Conservation (phyloP, 1,139 yeast species). For the Yamadazyma spencermartinsiae region DNA sequence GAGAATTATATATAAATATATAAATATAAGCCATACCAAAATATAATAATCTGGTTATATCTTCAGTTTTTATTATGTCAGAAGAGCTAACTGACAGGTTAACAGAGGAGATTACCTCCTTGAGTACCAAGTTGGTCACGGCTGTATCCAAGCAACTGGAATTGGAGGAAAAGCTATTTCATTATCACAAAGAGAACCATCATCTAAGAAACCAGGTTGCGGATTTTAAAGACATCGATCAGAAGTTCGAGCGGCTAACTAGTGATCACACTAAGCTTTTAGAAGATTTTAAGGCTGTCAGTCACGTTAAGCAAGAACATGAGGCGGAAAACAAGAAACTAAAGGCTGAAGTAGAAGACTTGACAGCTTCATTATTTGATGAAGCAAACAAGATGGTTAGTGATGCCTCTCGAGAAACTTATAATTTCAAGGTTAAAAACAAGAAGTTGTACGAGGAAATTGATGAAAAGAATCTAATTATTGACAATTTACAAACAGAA, state of each 20-base stretch:
- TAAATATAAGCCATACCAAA: no score
- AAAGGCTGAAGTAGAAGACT: conserved; percentile 72
- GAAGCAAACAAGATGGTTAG: conserved; percentile 83
- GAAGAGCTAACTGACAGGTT: conserved; percentile 31
- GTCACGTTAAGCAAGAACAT: conserved; percentile 44
- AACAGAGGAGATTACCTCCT: conserved; percentile 54
- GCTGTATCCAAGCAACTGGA: conserved; percentile 60
- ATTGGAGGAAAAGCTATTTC: conserved; percentile 44
- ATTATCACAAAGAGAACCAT: conserved; percentile 33
- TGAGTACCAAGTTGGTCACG: conserved; percentile 61
- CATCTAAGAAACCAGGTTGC: conserved; percentile 23
- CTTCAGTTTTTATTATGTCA: conserved; percentile 3
- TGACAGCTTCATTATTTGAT: conserved; percentile 71
- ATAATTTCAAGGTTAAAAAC: conserved; percentile 53
- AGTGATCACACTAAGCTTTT: conserved; percentile 32
- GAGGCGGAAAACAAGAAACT: conserved; percentile 60
- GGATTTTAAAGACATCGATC: conserved; percentile 19
- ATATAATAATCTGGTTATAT: no score
- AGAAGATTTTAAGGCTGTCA: conserved; percentile 34
- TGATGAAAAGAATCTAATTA: conserved; percentile 68
- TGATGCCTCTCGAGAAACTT: conserved; percentile 62
- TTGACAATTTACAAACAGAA: conserved; percentile 69
- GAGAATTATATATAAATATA: neutral
- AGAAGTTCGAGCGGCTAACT: conserved; percentile 30
- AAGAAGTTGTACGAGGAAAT: conserved; percentile 63